Evolutionary conservation across 2,329 filamentous ascomycete species (phyloP), one percentile per base, ranked within the genome.

Genomic region (Cercospora sp.): DNA sequence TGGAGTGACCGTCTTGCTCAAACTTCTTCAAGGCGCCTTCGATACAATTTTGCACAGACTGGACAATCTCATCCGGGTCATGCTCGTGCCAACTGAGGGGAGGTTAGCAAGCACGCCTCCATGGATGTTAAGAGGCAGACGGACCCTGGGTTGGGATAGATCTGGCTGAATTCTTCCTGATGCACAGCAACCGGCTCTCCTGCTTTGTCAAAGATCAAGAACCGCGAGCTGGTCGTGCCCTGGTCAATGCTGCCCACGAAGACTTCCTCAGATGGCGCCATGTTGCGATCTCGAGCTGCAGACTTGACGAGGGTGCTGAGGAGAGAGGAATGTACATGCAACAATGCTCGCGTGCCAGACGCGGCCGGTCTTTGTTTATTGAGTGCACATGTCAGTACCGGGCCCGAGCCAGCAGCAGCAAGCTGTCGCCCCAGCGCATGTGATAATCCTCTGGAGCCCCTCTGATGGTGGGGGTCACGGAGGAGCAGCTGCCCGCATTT

Each of bases 181-280:
- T 96, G 92, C 73, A 89, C 90, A 42, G 91, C 92, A 55, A 95
- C 87, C 3, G 91, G 91, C 67, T 91, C 88, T 65, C 93, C 93
- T 51, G 87, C 82, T 71, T 88, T 88, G 80, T 96, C 89, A 82
- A 97, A 97, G 77, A 97, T 94, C 74, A 97, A 87, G 81, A 97
- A 97, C 42, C 93, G 87, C 36, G 93, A 92, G 67, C 91, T 94
- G 33, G 93, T 97, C 12, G 93, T 97, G 67, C 93, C 93, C 76
- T 96, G 92, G 77, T 97, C 93, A 77, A 97, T 94, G 73, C 91
- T 92, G 68, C 93, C 93, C 69, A 96, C 90, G 76, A 92, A 96
- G 81, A 87, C 87, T 66, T 89, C 73, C 23, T 76, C 74, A 12
- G 65, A 58, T 5, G 70, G 57, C 36, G 72, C 70, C 74, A 77